These are phyloP conservation scores for Gynostemma pentaphyllum DNA, from an alignment of 306 rosid genomes.

Conservation along the genomic window DNA sequence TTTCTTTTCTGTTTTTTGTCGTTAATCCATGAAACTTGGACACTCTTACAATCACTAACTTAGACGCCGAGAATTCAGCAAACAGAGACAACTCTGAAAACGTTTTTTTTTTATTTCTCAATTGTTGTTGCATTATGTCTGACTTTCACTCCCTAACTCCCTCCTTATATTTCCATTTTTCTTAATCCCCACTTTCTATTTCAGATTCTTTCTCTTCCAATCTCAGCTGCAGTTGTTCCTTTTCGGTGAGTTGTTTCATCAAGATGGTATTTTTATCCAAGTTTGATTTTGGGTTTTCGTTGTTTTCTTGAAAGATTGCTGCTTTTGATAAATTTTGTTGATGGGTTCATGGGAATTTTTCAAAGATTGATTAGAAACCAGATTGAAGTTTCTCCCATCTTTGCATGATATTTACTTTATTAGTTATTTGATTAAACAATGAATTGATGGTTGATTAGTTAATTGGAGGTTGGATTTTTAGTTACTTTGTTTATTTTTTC, in stretches of 20 bases:
- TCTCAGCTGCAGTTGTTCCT: neutral
- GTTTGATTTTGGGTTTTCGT: neutral
- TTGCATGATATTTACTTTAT: neutral
- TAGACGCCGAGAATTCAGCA: slow-evolving; percentile 10
- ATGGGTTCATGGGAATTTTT: neutral
- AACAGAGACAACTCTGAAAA: neutral
- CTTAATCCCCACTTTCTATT: neutral
- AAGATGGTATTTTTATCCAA: neutral
- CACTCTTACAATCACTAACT: slow-evolving; percentile 6
- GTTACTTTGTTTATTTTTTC: neutral
- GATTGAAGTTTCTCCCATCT: neutral
- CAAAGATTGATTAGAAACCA: neutral
- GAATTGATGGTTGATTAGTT: neutral
- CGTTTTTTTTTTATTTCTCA: neutral
- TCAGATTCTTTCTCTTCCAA: neutral
- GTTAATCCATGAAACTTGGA: neutral
- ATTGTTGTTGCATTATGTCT: neutral
- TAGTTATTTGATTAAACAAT: neutral
- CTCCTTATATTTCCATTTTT: neutral
- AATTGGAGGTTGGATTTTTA: neutral
- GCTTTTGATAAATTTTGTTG: neutral
- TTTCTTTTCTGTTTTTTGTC: slow-evolving; percentile 18
- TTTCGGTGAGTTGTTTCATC: neutral
- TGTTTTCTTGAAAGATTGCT: neutral
- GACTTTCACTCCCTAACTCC: neutral